phyloP scores from a whole-genome alignment of 2,329 filamentous ascomycete species.

The Hirsutella minnesotensis region DNA sequence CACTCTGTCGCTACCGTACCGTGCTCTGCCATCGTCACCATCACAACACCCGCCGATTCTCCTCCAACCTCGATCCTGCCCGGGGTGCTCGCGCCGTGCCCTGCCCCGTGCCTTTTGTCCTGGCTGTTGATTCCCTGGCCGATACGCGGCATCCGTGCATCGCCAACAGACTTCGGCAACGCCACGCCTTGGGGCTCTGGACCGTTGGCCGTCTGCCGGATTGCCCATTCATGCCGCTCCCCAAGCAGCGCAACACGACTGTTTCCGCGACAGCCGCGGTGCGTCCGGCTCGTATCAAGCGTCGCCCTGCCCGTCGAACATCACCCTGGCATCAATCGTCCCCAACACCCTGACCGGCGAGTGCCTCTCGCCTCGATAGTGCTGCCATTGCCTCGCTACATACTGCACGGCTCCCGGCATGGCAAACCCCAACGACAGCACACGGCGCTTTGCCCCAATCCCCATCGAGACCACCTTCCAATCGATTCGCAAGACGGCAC shows the following conservation, averaged over 20 bases:
- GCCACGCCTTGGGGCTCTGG: neutral
- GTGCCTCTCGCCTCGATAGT: neutral
- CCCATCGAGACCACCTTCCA: constrained; percentile 63
- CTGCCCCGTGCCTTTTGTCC: too few relatives aligned
- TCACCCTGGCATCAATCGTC: neutral
- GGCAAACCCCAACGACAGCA: constrained; percentile 28
- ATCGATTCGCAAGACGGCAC: constrained; percentile 31
- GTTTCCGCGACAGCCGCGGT: neutral
- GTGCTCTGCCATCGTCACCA: too few relatives aligned
- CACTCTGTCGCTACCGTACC: too few relatives aligned
- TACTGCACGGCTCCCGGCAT: too few relatives aligned
- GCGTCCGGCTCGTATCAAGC: neutral
- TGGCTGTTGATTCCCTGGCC: too few relatives aligned
- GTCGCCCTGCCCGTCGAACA: neutral
- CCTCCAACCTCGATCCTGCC: too few relatives aligned
- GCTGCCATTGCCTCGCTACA: too few relatives aligned
- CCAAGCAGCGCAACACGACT: neutral
- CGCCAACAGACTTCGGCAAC: neutral
- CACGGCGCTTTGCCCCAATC: constrained; percentile 53
- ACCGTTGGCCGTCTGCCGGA: neutral
- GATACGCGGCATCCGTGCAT: neutral
- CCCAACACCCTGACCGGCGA: neutral
- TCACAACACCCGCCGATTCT: too few relatives aligned
- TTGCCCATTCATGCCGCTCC: neutral
- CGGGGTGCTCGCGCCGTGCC: too few relatives aligned